phyloP scores from a whole-genome alignment of 192 early-diverging fungal genomes.

The Thamnidium elegans region DNA sequence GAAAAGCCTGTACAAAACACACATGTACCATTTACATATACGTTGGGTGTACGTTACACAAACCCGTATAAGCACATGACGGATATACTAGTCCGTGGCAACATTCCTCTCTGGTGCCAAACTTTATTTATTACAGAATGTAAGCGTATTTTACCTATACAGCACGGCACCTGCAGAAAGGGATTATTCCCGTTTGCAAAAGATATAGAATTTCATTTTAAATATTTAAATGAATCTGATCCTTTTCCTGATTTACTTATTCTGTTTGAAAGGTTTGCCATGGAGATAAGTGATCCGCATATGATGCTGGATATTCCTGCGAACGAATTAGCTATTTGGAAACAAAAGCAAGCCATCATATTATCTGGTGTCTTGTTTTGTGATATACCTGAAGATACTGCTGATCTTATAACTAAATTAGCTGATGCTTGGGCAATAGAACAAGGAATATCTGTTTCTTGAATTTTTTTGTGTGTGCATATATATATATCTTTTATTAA shows the following conservation, averaged over 20 bases:
- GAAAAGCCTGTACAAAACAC: neutral
- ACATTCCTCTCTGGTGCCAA: constrained; percentile 12
- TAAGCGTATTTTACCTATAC: neutral
- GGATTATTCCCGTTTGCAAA: constrained; percentile 11
- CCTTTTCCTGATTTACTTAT: neutral
- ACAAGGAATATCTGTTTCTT: neutral
- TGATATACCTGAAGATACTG: neutral
- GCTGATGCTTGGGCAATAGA: neutral
- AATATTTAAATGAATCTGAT: neutral
- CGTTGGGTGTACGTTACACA: neutral
- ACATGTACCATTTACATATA: constrained; percentile 1
- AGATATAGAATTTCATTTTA: neutral
- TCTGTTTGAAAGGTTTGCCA: constrained; percentile 1
- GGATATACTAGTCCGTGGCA: neutral
- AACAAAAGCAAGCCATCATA: neutral
- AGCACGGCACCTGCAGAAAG: neutral
- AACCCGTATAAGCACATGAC: neutral
- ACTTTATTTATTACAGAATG: constrained; percentile 8
- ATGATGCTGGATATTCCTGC: constrained; percentile 1
- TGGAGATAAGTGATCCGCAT: constrained; percentile 1
- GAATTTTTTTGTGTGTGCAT: too few relatives aligned
- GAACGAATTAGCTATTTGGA: neutral
- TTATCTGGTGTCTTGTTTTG: constrained; percentile 10
- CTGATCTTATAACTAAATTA: constrained; percentile 1
- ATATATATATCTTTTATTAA: too few relatives aligned